Conservation (phyloP, 306 rosid genomes). For the Castanospermum australe region DNA sequence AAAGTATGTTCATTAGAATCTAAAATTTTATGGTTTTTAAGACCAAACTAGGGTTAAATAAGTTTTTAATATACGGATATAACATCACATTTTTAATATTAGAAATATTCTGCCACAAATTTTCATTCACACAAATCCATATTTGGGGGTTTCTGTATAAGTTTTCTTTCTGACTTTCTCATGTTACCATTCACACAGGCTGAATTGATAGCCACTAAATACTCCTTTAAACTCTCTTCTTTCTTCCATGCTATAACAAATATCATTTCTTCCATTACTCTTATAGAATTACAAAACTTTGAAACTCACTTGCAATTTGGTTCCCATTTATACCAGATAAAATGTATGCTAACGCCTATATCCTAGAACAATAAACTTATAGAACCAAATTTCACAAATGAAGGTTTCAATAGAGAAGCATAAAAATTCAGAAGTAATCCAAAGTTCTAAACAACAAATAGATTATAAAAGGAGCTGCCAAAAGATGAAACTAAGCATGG, state of each 20-base stretch:
- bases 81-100: background rate
- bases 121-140: background rate
- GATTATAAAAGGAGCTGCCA: background rate
- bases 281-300: background rate
- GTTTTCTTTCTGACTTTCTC: conserved; percentile 7
- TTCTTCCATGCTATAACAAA: background rate
- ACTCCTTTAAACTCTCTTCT: background rate
- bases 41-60: background rate
- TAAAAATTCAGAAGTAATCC: background rate
- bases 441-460: background rate
- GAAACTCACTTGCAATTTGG: background rate
- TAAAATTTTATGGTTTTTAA: background rate
- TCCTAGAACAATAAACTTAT: background rate
- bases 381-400: background rate
- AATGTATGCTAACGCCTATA: background rate
- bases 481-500: background rate
- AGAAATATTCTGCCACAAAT: background rate
- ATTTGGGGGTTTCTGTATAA: background rate
- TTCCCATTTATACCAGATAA: background rate
- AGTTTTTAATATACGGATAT: background rate
- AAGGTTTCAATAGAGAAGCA: background rate
- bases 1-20: background rate
- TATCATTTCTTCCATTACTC: background rate
- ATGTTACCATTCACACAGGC: background rate
- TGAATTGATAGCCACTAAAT: background rate